Evolutionary conservation across 2,329 filamentous ascomycete species (phyloP).

Genomic region (Aspergillus hortae): DNA sequence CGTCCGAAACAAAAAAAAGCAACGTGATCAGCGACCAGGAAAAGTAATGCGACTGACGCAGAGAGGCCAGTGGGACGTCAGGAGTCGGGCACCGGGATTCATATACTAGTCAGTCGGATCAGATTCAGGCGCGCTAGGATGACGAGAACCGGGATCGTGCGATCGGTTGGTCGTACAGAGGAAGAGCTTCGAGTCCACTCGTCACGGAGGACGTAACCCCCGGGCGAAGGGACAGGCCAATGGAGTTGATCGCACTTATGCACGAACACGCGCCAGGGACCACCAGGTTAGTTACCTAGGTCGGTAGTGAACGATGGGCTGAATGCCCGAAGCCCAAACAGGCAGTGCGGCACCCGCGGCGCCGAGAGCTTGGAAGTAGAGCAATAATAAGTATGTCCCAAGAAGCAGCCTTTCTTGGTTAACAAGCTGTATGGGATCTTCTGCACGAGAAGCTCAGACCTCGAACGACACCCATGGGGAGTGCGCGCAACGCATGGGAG

Average conservation of each 20-base stretch:
- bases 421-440: not conserved
- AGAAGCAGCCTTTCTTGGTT: not conserved
- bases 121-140: constrained; percentile 6
- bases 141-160: constrained; percentile 10
- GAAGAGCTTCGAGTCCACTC: constrained; percentile 13
- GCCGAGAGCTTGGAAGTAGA: constrained; percentile 6
- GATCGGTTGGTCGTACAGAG: constrained; percentile 13
- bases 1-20: constrained; percentile 6
- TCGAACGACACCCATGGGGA: not conserved
- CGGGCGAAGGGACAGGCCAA: constrained; percentile 10
- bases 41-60: constrained; percentile 11
- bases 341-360: constrained; percentile 16
- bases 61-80: constrained; percentile 11
- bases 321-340: constrained; percentile 20
- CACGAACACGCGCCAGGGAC: constrained; percentile 25
- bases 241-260: constrained; percentile 31
- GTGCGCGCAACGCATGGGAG: not conserved
- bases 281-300: constrained; percentile 9
- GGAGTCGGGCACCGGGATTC: constrained; percentile 10
- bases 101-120: constrained; percentile 10
- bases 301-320: constrained; percentile 16
- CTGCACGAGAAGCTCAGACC: not conserved
- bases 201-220: constrained; percentile 4
- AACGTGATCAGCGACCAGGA: constrained; percentile 8
- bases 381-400: not conserved